A percentile compares a stretch with the other conserved stretches of the same genome.
Conservation (phyloP, 2,329 filamentous ascomycete species). For the Leptoxyphium fumago region DNA sequence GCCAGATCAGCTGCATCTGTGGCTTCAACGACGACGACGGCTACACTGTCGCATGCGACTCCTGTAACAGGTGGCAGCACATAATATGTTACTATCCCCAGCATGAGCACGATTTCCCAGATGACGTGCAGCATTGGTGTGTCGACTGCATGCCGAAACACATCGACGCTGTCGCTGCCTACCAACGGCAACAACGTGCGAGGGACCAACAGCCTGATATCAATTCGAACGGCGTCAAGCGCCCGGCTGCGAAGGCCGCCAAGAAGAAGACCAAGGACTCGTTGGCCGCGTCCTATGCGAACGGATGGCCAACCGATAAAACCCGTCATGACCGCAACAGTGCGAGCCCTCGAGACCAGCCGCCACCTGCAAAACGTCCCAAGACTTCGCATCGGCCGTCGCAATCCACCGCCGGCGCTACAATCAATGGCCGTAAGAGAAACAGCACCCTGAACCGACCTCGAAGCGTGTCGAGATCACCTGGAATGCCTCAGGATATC, state of each 20-base stretch:
- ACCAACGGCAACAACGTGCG: conserved; percentile 26
- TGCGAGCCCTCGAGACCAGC: conserved; percentile 36
- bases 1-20: conserved; percentile 97
- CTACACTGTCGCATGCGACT: conserved; percentile 91
- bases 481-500: conserved; percentile 23
- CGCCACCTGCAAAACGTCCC: conserved; percentile 54
- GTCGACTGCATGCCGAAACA: conserved; percentile 70
- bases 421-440: conserved; percentile 46
- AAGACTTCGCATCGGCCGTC: conserved; percentile 72
- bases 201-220: conserved; percentile 36
- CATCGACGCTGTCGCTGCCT: conserved; percentile 60
- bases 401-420: conserved; percentile 57
- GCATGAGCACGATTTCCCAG: conserved; percentile 49
- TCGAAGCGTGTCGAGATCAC: conserved; percentile 65
- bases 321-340: conserved; percentile 42
- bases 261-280: conserved; percentile 75
- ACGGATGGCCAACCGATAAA: conserved; percentile 47
- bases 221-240: conserved; percentile 43
- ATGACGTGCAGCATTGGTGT: conserved; percentile 58
- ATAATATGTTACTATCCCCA: conserved; percentile 90
- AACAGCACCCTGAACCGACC: conserved; percentile 42
- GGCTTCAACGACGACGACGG: conserved; percentile 89
- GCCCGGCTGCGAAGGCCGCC: conserved; percentile 62
- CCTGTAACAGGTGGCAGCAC: conserved; percentile 95
- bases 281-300: conserved; percentile 40